Conservation (phyloP, 2,329 filamentous ascomycete species). For the Sclerotiophoma versabilis region DNA sequence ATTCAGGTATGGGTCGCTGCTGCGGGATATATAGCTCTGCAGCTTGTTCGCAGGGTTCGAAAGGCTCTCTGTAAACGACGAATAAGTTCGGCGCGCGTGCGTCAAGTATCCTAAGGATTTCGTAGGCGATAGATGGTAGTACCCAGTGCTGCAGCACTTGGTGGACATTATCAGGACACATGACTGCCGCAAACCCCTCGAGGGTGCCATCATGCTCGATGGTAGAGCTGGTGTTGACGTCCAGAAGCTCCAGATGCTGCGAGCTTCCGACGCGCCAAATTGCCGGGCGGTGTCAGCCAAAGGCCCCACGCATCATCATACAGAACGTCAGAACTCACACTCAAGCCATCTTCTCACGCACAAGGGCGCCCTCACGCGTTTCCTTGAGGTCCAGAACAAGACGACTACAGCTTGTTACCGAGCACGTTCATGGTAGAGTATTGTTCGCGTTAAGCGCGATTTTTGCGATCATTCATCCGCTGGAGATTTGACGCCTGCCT, state of each 20-base stretch:
- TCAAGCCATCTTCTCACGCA: background rate
- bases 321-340: conserved; percentile 14
- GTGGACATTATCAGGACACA: background rate
- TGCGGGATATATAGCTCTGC: conserved; percentile 59
- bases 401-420: too few species aligned
- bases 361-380: background rate
- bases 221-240: conserved; percentile 7
- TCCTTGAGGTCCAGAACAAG: too few species aligned
- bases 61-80: conserved; percentile 41
- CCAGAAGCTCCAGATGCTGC: conserved; percentile 9
- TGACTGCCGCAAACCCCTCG: conserved; percentile 17
- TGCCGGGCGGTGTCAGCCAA: conserved; percentile 14
- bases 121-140: background rate
- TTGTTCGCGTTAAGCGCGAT: too few species aligned
- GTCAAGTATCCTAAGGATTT: background rate
- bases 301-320: conserved; percentile 9
- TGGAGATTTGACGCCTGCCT: background rate
- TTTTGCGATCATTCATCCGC: background rate
- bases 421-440: too few species aligned
- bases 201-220: conserved; percentile 26
- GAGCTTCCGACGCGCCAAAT: conserved; percentile 12
- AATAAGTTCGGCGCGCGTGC: conserved; percentile 6
- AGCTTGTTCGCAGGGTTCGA: conserved; percentile 44
- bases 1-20: conserved; percentile 81
- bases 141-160: background rate